phyloP scores from a whole-genome alignment of 148 eudicot genomes.

The Dysphania ambrosioides region DNA sequence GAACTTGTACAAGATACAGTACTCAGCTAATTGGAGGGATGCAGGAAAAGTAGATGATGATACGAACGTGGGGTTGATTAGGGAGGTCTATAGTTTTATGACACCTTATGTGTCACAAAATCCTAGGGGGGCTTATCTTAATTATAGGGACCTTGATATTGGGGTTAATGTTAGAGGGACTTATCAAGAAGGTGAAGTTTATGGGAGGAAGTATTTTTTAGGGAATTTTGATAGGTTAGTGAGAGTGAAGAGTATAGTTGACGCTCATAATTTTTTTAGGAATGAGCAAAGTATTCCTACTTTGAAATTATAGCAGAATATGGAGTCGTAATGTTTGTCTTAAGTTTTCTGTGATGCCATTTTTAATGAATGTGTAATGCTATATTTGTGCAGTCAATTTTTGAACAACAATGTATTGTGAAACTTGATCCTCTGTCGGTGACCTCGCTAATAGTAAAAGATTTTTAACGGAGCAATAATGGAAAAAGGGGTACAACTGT shows the following conservation, averaged over 20 bases:
- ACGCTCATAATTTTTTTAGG: slow-evolving; percentile 44
- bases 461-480: too few relatives aligned
- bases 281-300: slow-evolving; percentile 49
- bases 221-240: slow-evolving; percentile 49
- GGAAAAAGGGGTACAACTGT: too few relatives aligned
- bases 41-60: slow-evolving; percentile 23
- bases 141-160: slow-evolving; percentile 52
- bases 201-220: slow-evolving; percentile 42
- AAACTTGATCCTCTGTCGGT: too few relatives aligned
- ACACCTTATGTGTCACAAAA: slow-evolving; percentile 42
- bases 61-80: slow-evolving; percentile 28
- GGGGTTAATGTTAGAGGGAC: slow-evolving; percentile 33
- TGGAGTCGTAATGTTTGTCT: too few relatives aligned
- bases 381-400: too few relatives aligned
- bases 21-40: slow-evolving; percentile 35
- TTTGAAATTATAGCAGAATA: not conserved
- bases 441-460: too few relatives aligned
- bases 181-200: slow-evolving; percentile 40
- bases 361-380: too few relatives aligned
- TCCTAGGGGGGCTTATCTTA: slow-evolving; percentile 48
- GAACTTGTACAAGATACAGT: slow-evolving; percentile 51
- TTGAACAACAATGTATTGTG: too few relatives aligned
- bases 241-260: slow-evolving; percentile 39
- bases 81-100: slow-evolving; percentile 39
- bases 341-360: too few relatives aligned